Evolutionary conservation across 192 early-diverging fungal species (phyloP), one percentile per base, ranked within the genome.

Genomic region (Rhizoclosmatium sp.): DNA sequence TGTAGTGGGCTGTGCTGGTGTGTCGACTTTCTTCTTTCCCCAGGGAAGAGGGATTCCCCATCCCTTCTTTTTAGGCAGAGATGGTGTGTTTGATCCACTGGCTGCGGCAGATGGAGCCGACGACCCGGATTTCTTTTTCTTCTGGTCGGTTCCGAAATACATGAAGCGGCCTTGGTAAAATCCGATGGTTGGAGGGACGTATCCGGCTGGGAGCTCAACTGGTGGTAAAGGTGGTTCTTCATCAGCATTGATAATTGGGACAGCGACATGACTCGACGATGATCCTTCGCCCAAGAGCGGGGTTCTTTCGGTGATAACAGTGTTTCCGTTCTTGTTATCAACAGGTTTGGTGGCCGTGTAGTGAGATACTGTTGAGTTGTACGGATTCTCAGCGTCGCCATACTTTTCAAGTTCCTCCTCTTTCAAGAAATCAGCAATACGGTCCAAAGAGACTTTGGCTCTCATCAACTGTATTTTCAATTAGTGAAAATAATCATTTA

Each of bases 401-500:
- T 79, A 84, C 59, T 80, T 84, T 39, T 72, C 79, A 47, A 85
- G 76, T 51, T 85, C 84, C 60, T 82, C 79, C 59, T 84, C 81
- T 45, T 82, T 65, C 31, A 85, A 54, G 49, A 83, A 85, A 44
- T 81, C 76, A 40, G 71, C 78, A 23, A 85, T 80, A 62, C 83
- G 71, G 31, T 77, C 76, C 16, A 84, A 44, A 46, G 78, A 76
- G 14, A 84, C 84, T 64, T 79, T 78, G 16, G 70, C 74, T 42
- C 78, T 78, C 70, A 82, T 65, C 40, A 78, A 21, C 59, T 77
- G 51, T 5, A 68, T 77, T 4, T 46, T 46, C 16, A 39, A 16
- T 21, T 39, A 67, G 23, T 78, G 0, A 72, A 14, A 31, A 59
- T 49, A 67, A 9, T 39, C 31, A 73, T 79, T 2, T 69, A 65